phyloP scores from a whole-genome alignment of 2,329 filamentous ascomycete species.

The Talaromyces sp. region DNA sequence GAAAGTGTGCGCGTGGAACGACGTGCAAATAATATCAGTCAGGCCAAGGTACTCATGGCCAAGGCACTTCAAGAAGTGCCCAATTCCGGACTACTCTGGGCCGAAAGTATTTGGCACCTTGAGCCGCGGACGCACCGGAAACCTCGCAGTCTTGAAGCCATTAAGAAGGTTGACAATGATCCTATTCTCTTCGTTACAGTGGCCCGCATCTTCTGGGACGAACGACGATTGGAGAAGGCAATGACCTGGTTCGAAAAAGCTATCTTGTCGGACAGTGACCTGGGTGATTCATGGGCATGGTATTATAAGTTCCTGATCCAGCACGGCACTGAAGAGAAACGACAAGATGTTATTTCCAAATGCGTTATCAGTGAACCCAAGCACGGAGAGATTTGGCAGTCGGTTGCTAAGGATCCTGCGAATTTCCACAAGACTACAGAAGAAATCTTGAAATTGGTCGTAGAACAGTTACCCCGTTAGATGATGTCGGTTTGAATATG shows the following conservation, averaged over 20 bases:
- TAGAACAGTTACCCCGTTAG: slow-evolving; percentile 35
- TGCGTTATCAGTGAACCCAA: slow-evolving; percentile 77
- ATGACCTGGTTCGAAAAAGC: slow-evolving; percentile 98
- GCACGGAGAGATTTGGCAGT: slow-evolving; percentile 90
- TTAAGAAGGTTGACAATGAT: slow-evolving; percentile 95
- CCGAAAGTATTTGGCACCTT: slow-evolving; percentile 91
- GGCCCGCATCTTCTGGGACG: slow-evolving; percentile 92
- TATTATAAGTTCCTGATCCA: slow-evolving; percentile 90
- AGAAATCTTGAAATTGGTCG: slow-evolving; percentile 77
- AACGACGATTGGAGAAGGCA: slow-evolving; percentile 86
- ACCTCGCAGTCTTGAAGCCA: slow-evolving; percentile 82
- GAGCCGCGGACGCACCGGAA: slow-evolving; percentile 90
- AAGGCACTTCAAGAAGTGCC: slow-evolving; percentile 88
- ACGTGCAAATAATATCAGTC: slow-evolving; percentile 72
- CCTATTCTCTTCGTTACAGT: slow-evolving; percentile 84
- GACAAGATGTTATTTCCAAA: slow-evolving; percentile 74
- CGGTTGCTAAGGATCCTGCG: slow-evolving; percentile 74
- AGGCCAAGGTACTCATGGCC: slow-evolving; percentile 90
- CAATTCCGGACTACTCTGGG: slow-evolving; percentile 81
- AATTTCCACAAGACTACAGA: slow-evolving; percentile 71
- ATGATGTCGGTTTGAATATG: neutral
- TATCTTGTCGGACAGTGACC: slow-evolving; percentile 76
- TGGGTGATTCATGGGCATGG: slow-evolving; percentile 95
- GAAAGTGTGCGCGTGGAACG: slow-evolving; percentile 93
- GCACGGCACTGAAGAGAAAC: slow-evolving; percentile 93